Percentiles rank a stretch among this genome's conserved stretches.
phyloP scores from a whole-genome alignment of 1,284 basidiomycete genomes.

The Trichosporon sp. region DNA sequence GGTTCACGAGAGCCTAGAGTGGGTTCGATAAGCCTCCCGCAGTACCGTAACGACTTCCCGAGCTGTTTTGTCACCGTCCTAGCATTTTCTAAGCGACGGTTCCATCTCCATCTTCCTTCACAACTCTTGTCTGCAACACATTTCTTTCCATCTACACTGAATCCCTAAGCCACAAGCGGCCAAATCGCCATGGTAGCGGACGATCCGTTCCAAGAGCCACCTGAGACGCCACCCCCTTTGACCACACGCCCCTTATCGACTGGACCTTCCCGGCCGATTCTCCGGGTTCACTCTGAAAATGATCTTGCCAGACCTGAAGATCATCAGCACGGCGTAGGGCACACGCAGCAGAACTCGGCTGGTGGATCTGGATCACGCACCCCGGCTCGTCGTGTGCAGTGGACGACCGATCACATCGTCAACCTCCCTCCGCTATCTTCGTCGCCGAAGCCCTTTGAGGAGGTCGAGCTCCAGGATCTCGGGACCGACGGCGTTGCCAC shows the following conservation, averaged over 20 bases:
- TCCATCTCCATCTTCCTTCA: neutral
- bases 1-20: neutral
- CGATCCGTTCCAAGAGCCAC: slow-evolving; percentile 18
- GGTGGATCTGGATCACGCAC: slow-evolving; percentile 42
- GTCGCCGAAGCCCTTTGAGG: neutral
- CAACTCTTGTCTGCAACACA: neutral
- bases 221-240: slow-evolving; percentile 8
- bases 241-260: neutral
- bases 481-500: neutral
- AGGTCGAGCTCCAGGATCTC: slow-evolving; percentile 10
- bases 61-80: neutral
- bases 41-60: neutral
- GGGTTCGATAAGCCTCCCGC: slow-evolving; percentile 8
- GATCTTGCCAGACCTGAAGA: slow-evolving; percentile 8
- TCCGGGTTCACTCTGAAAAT: slow-evolving; percentile 9
- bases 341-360: neutral
- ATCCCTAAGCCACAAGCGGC: neutral
- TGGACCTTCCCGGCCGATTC: slow-evolving; percentile 16
- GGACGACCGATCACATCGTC: slow-evolving; percentile 48
- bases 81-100: neutral
- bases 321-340: slow-evolving; percentile 19
- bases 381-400: slow-evolving; percentile 52
- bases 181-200: slow-evolving; percentile 19
- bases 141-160: neutral
- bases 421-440: slow-evolving; percentile 46